Evolutionary conservation across 2,329 filamentous ascomycete genomes (phyloP), one percentile per base, ranked within the genome.

Genomic region (Talaromyces piceae): DNA sequence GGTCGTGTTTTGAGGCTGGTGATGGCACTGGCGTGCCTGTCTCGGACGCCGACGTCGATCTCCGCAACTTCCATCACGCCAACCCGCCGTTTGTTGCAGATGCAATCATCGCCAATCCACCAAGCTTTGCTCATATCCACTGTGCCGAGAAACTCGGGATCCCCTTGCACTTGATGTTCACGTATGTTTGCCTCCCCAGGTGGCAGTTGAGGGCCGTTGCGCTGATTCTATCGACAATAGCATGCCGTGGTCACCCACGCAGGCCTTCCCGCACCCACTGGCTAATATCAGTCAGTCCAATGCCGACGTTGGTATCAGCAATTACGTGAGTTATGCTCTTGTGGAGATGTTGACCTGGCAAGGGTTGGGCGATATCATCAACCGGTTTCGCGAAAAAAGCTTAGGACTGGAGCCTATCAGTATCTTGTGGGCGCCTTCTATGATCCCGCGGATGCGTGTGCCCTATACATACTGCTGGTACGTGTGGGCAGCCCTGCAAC

Each of bases 281-380:
- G 88, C 89, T 0, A 91, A 93, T 57, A 84, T 95, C 51, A 80
- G 87, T 56, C 82, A 82, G 1, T 82, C 84, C 0, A 88, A 89
- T 58, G 85, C 86, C 1, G 88, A 93, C 59, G 76, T 81, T 4
- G 80, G 80, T n/a, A 77, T 88, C 53, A 86, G 87, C 1, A 95
- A 93, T 59, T 91, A 88, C 62, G 77, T 94, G 51, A 87, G 86
- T 0, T 95, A 95, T 61, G 83, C 85, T 0, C 73, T 95, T 18
- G 86, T 95, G 2, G 90, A 95, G 58, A 88, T 94, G 80, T 82
- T 95, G 77, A 91, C 90, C 9, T 95, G 89, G 89, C 89, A 95
- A 68, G 90, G 89, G 0, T 72, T 95, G 3, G 91, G 91, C 31
- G 91, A 96, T 67, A 76, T 96, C 5, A 91, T 96, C 63, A 96